Evolutionary conservation across 2,329 filamentous ascomycete genomes (phyloP).

Genomic region (Sporothrix pseudoabietina): DNA sequence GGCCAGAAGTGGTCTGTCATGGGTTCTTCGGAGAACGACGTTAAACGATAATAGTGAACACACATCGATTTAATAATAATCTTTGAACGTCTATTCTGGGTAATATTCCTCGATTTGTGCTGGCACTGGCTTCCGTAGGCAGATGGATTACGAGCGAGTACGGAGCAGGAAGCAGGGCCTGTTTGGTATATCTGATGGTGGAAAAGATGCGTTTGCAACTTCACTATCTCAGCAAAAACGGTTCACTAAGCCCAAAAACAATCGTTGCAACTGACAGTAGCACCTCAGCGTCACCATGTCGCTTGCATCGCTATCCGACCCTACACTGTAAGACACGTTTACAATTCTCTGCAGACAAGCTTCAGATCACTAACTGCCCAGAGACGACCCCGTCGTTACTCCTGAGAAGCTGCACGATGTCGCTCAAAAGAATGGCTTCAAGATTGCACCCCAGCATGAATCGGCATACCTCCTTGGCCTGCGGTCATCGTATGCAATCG

Average conservation of each 20-base stretch:
- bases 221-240: neutral
- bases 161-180: neutral
- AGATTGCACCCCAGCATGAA: conserved; percentile 36
- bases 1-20: neutral
- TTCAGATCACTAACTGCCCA: neutral
- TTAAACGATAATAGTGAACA: neutral
- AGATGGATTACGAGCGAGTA: neutral
- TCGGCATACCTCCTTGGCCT: conserved; percentile 37
- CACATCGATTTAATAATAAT: no score
- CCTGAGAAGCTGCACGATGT: neutral
- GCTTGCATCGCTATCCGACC: neutral
- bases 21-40: neutral
- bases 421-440: conserved; percentile 26
- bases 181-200: neutral
- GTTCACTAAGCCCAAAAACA: neutral
- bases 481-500: conserved; percentile 39
- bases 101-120: neutral
- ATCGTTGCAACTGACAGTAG: neutral
- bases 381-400: neutral
- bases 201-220: neutral
- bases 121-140: neutral
- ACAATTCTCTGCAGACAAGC: neutral
- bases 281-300: neutral
- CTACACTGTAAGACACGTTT: neutral
- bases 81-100: no score